phyloP scores from a whole-genome alignment of 2,329 filamentous ascomycete species.

The Plenodomus biglobosus region DNA sequence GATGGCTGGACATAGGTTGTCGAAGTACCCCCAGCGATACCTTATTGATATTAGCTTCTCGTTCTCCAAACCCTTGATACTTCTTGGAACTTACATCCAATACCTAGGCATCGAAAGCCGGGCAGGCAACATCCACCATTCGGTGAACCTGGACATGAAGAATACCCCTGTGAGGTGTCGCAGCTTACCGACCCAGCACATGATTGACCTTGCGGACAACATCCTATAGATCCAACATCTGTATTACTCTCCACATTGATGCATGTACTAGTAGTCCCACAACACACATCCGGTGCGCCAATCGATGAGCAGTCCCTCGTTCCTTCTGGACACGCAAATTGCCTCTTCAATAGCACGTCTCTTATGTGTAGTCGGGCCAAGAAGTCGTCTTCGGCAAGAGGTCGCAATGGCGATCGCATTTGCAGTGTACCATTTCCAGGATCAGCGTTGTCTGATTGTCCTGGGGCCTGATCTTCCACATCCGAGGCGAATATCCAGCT shows the following conservation, averaged over 20 bases:
- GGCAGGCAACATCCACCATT: constrained; percentile 77
- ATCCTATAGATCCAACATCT: constrained; percentile 69
- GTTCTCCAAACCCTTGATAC: neutral
- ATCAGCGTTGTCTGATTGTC: constrained; percentile 10
- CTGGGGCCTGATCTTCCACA: constrained; percentile 1
- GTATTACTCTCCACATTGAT: constrained; percentile 53
- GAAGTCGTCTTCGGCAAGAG: constrained; percentile 31
- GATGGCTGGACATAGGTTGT: constrained; percentile 34
- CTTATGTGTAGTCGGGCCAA: constrained; percentile 43
- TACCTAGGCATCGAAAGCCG: constrained; percentile 67
- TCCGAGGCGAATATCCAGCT: constrained; percentile 57
- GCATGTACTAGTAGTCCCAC: constrained; percentile 66
- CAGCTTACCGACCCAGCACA: constrained; percentile 69
- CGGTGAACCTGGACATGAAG: constrained; percentile 63
- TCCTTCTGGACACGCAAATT: constrained; percentile 66
- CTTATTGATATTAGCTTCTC: constrained; percentile 17
- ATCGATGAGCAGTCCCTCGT: constrained; percentile 67
- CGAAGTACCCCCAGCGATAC: constrained; percentile 35
- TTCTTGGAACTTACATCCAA: constrained; percentile 63
- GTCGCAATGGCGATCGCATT: constrained; percentile 31
- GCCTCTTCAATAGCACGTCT: constrained; percentile 53
- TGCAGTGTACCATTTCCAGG: constrained; percentile 26
- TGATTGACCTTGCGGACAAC: constrained; percentile 66
- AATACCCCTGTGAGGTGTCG: constrained; percentile 58
- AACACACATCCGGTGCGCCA: constrained; percentile 71